These are phyloP conservation scores for Candida sonorensis DNA, from an alignment of 805 yeast species.

Conservation along the genomic window DNA sequence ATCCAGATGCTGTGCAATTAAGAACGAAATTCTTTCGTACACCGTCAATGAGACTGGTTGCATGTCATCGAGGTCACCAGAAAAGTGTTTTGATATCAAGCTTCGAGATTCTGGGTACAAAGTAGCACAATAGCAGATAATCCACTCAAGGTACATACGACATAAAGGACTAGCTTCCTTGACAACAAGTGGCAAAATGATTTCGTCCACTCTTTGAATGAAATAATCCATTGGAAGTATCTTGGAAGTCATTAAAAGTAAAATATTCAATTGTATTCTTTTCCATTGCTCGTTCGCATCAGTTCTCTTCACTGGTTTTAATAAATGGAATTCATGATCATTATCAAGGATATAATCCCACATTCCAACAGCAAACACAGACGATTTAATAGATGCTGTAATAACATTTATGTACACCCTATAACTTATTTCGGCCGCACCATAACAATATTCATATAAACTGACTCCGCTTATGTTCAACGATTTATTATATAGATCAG, in stretches of 20 bases:
- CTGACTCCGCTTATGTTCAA: constrained; percentile 30
- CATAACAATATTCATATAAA: constrained; percentile 46
- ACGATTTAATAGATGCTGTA: constrained; percentile 28
- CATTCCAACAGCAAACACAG: constrained; percentile 25
- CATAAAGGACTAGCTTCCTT: constrained; percentile 74
- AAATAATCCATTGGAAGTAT: constrained; percentile 21
- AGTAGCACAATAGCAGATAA: constrained; percentile 41
- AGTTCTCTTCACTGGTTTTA: constrained; percentile 44
- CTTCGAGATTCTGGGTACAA: constrained; percentile 22
- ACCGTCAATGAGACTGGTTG: constrained; percentile 53
- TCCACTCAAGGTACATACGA: constrained; percentile 77
- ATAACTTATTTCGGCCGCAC: constrained; percentile 48
- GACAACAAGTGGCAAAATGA: constrained; percentile 33
- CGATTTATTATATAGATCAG: constrained; percentile 40
- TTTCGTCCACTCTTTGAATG: constrained; percentile 20
- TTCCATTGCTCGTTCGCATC: constrained; percentile 68
- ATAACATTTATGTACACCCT: constrained; percentile 45
- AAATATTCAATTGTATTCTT: constrained; percentile 50
- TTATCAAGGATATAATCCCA: constrained; percentile 32
- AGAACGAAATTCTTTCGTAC: constrained; percentile 54
- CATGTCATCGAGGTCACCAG: constrained; percentile 28
- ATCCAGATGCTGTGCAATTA: constrained; percentile 41
- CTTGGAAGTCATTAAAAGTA: constrained; percentile 41
- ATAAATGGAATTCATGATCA: constrained; percentile 34
- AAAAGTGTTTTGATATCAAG: constrained; percentile 14